These are phyloP conservation scores for Metarhizium rileyi DNA, from an alignment of 2,329 filamentous ascomycete species.

Conservation along the genomic window DNA sequence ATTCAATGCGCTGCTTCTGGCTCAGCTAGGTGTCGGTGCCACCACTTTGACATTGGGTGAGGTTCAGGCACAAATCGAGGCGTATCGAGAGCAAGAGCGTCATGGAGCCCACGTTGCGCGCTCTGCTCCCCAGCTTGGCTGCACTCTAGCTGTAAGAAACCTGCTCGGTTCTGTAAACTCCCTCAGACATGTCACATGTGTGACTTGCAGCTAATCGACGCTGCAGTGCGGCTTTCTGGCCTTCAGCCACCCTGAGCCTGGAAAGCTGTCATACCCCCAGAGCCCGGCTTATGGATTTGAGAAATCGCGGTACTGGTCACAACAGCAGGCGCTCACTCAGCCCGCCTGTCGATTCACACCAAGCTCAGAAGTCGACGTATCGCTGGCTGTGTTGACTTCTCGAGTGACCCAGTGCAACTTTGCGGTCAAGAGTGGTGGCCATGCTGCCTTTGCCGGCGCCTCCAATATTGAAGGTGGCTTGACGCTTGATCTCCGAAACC, in stretches of 20 bases:
- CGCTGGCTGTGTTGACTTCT: constrained; percentile 15
- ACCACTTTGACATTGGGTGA: constrained; percentile 4
- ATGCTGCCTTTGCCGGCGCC: constrained; percentile 18
- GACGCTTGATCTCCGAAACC: constrained; percentile 16
- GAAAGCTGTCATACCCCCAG: constrained; percentile 10
- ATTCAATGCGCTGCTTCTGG: not conserved
- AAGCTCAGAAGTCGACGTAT: constrained; percentile 15
- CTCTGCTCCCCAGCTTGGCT: not conserved
- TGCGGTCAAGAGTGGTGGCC: constrained; percentile 24
- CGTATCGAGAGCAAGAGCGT: constrained; percentile 3
- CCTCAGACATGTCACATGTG: not conserved
- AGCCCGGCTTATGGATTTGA: constrained; percentile 10
- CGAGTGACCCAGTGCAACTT: constrained; percentile 20
- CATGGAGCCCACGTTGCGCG: not conserved
- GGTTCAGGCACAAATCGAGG: constrained; percentile 10
- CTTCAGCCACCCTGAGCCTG: constrained; percentile 8
- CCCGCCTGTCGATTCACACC: constrained; percentile 18
- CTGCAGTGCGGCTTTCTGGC: constrained; percentile 14
- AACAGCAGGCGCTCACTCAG: constrained; percentile 12
- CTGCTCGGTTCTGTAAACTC: not conserved
- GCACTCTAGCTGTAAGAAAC: constrained; percentile 3
- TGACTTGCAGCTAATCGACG: not conserved
- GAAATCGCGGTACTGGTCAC: constrained; percentile 16
- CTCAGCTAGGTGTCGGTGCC: constrained; percentile 1
- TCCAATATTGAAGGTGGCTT: constrained; percentile 19